Evolutionary conservation across 495 filamentous ascomycete genomes (phyloP).

Genomic region (Penicillium cinerascens): DNA sequence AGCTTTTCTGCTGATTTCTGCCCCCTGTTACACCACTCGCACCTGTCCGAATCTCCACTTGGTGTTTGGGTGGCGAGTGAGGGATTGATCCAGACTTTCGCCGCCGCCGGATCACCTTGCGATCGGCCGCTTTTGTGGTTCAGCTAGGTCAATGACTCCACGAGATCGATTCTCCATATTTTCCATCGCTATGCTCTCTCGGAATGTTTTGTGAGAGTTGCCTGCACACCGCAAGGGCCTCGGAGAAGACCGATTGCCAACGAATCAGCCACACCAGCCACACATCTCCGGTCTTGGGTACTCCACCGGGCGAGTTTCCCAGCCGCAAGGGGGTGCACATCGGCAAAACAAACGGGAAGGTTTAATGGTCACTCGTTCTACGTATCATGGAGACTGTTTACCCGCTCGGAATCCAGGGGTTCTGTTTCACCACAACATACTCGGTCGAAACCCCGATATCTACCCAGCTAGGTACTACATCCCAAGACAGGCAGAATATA

Average conservation of each 20-base stretch:
- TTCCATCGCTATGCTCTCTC: neutral
- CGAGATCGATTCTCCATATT: neutral
- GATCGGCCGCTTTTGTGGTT: conserved; percentile 7
- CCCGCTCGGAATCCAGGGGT: neutral
- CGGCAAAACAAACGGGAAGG: too few relatives aligned
- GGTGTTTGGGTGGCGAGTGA: conserved; percentile 12
- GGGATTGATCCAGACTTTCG: conserved; percentile 16
- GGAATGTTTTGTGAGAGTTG: neutral
- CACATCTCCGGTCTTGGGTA: neutral
- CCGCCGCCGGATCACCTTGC: conserved; percentile 1
- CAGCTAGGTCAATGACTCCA: conserved; percentile 19
- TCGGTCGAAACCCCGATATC: neutral
- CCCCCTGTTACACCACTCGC: neutral
- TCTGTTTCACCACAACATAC: neutral
- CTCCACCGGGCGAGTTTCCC: neutral
- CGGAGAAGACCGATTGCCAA: conserved; percentile 12
- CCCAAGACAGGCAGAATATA: neutral
- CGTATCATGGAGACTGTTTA: neutral
- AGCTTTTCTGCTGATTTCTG: neutral
- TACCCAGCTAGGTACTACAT: neutral
- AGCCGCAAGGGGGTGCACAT: neutral
- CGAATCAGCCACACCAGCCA: conserved; percentile 1
- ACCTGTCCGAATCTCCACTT: conserved; percentile 10
- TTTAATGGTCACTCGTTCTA: too few relatives aligned
- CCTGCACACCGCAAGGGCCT: neutral